Base-by-base conservation (phyloP, 305 asterid species). In the Galium porrigens region DNA sequence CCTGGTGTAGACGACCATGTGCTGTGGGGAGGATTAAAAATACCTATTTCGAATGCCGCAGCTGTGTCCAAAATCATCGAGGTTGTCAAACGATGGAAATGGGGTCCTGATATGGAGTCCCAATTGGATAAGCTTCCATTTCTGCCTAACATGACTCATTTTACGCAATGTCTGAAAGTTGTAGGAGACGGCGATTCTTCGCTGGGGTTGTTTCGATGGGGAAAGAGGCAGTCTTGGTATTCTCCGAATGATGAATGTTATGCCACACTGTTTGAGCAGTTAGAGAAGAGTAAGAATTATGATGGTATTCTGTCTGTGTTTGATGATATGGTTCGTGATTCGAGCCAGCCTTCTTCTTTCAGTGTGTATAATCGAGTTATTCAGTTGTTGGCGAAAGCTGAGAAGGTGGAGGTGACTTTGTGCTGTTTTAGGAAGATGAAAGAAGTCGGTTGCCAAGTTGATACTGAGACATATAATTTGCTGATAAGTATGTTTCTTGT, bases 81-180 rank as follows among this genome's bases (percentile, higher is more conserved):
- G 81, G 83, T 89, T 36, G 89, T 92, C 42, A 89, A 79, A 76
- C 80, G 97, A 78, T 92, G 99, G 99, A 87, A 72, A 74, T 92
- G 99, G 97, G 97, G 97, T 3, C 99, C 99, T 44, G 97, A 92
- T 3, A 89, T 92, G 99, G 99, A 92, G 75, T 63, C 78, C 63
- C 99, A 89, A 52, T 67, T 92, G 85, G 99, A 92, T 64, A 89
- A 80, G 39, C 78, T 79, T 46, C 85, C 78, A 1, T 81, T 78
- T 63, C 36, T 81, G 48, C 85, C 82, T 30, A 81, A 74, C 62
- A 81, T 74, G 80, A 78, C 75, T 53, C 83, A 78, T 49, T 68
- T 81, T 72, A 64, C 55, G 59, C 99, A 89, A 84, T 90, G 96
- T 0, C 64, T 92, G 85, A 84, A 79, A 83, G 74, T 92, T 72